A percentile compares a stretch with the other conserved stretches of the same genome.
Conservation (phyloP, 192 early-diverging fungal genomes). For the Neocallimastix lanati region DNA sequence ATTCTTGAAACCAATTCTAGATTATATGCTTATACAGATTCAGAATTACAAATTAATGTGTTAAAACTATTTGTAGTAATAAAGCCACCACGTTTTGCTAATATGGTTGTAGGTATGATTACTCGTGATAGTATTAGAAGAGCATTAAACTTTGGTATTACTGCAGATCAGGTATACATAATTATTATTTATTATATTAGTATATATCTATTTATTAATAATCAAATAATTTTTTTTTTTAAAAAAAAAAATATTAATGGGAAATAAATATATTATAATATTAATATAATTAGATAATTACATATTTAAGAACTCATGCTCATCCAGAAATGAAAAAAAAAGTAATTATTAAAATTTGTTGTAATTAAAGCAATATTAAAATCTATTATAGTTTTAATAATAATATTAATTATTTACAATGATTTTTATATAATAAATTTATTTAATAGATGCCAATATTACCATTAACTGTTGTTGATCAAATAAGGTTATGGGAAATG, state of each 20-base stretch:
- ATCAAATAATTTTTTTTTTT: too few relatives aligned
- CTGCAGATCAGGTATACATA: constrained; percentile 59
- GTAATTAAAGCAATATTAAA: too few relatives aligned
- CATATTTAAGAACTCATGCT: constrained; percentile 70
- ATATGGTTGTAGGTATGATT: constrained; percentile 76
- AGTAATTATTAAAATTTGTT: too few relatives aligned
- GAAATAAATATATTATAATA: background rate
- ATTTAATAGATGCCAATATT: constrained; percentile 41
- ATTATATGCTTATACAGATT: constrained; percentile 87
- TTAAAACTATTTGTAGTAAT: constrained; percentile 74
- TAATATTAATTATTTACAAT: too few relatives aligned
- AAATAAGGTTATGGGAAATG: constrained; percentile 90
- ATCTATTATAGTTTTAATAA: too few relatives aligned
- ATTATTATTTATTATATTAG: too few relatives aligned
- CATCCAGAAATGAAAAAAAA: constrained; percentile 79
- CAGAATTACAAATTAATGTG: constrained; percentile 83
- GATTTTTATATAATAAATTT: too few relatives aligned
- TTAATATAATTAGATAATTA: constrained; percentile 47
- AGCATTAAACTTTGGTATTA: constrained; percentile 73
- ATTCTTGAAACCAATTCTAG: constrained; percentile 90
- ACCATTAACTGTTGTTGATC: constrained; percentile 83
- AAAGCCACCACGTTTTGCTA: constrained; percentile 61
- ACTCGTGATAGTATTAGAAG: constrained; percentile 72
- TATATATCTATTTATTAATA: too few relatives aligned
- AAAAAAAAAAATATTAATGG: too few relatives aligned